Evolutionary conservation across 2,329 filamentous ascomycete genomes (phyloP), one percentile per base, ranked within the genome.

Genomic region (Cordyceps cicadae): DNA sequence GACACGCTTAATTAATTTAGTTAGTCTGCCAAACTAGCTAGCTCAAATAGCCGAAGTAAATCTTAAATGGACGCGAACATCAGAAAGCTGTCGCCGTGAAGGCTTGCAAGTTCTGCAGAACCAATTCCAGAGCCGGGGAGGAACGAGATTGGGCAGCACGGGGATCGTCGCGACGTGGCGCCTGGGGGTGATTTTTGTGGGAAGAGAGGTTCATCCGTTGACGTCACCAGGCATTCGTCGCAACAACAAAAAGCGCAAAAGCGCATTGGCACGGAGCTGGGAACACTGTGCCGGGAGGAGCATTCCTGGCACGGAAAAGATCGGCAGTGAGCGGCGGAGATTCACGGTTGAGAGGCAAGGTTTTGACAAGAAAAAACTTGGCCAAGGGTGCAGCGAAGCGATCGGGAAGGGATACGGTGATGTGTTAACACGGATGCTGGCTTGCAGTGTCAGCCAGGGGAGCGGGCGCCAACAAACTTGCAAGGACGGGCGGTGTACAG

Each of bases 171-270:
- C n/a, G 46, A 9, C n/a, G 24, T 32, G 21, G 32, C 53, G 50
- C 34, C 11, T 29, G 29, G 50, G 32, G n/a, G 45, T 29, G 45
- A n/a, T 49, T 39, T n/a, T 41, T 41, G 29, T 24, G 56, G 39
- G 15, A 59, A 19, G 48, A 19, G 32, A 14, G 50, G 26, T 50
- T 11, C 39, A 29, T 41, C 46, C 32, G 51, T 51, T 60, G 58
- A 60, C 51, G 58, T 60, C 58, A 60, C 43, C 21, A 14, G 32
- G 9, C 58, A 58, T 29, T 49, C 26, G 17, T 24, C 3, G n/a
- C 9, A 7, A 46, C n/a, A 24, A 24, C 24, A 24, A 2, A 24
- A 24, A 4, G 24, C n/a, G 24, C 24, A 46, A 46, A 46, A 46
- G 43, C 9, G 9, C 43, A 43, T 43, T 17, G 43, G 43, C 15